Evolutionary conservation across 371 early-diverging fungal genomes (phyloP), one percentile per base, ranked within the genome.

Genomic region (Zancudomyces culisetae): DNA sequence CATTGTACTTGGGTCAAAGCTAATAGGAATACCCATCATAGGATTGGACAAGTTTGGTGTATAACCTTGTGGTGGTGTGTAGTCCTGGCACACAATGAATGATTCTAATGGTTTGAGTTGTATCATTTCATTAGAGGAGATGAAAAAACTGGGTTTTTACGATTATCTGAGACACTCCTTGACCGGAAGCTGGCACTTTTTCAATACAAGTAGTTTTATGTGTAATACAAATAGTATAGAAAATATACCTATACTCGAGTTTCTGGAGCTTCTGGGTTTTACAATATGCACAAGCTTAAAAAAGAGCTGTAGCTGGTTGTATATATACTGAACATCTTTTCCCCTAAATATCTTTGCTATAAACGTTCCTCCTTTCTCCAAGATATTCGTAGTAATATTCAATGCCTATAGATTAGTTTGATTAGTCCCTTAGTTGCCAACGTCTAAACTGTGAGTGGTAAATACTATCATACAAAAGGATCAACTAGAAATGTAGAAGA

Each of bases 301-400:
- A 60, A 93, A 93, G 20, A 85, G 69, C 60, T 83, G 80, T 60
- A 99, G 80, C 57, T 97, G 97, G 20, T 83, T 76, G 57, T 87
- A 82, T 19, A 99, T 68, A 51, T 91, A 64, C 4, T 87, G 79
- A 23, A 90, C 82, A 58, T 94, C 94, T 58, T 84, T 81, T 40
- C 95, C 94, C 53, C 94, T 77, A 62, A 94, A 98, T 51, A 94
- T 97, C 65, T 98, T 97, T 35, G 92, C 92, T 21, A 93, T 85
- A 79, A 96, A 98, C 0, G 85, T 79, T 52, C 92, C 91, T 10
- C 92, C 93, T 0, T 74, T 78, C 26, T 80, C 75, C 49, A 91
- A 74, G 15, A 96, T 85, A 56, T 88, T 84, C 3, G 87, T 81
- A 20, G 96, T 87, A 62, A 98, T 92, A 60, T 89, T 88, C 54